Evolutionary conservation across 768 basidiomycete genomes (phyloP).

Genomic region (Termitomyces sp.): DNA sequence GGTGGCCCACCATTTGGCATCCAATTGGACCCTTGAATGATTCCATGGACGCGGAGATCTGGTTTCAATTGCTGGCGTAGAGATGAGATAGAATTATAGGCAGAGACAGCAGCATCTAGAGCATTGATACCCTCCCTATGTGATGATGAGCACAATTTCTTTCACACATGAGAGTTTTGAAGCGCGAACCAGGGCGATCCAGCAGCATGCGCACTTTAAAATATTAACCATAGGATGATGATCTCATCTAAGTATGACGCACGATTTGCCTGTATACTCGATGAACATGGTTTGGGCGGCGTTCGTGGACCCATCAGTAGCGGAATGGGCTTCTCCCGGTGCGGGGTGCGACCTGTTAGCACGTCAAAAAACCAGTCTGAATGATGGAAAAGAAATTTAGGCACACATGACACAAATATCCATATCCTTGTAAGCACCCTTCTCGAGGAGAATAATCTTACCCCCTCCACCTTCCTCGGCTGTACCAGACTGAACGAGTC

Average conservation of each 20-base stretch:
- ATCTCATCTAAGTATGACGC: constrained; percentile 22
- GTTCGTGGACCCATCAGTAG: constrained; percentile 50
- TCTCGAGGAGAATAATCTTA: constrained; percentile 70
- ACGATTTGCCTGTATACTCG: constrained; percentile 78
- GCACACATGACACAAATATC: constrained; percentile 74
- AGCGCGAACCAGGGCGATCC: constrained; percentile 62
- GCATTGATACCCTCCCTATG: constrained; percentile 80
- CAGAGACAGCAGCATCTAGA: constrained; percentile 83
- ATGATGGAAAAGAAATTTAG: neutral
- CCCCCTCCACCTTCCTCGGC: constrained; percentile 82
- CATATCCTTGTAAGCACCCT: constrained; percentile 80
- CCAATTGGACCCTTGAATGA: constrained; percentile 69
- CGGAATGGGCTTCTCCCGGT: constrained; percentile 50
- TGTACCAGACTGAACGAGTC: constrained; percentile 25
- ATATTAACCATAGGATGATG: constrained; percentile 9
- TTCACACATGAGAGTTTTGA: neutral
- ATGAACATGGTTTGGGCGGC: constrained; percentile 67
- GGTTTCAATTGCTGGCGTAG: constrained; percentile 89
- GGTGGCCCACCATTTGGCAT: constrained; percentile 61
- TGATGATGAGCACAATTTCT: constrained; percentile 8
- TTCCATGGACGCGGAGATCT: constrained; percentile 74
- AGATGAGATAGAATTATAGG: constrained; percentile 75
- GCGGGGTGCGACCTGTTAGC: constrained; percentile 71
- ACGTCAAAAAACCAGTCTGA: neutral
- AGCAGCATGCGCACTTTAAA: constrained; percentile 71